Base-by-base conservation (phyloP, 2,329 filamentous ascomycete genomes). In the Neodidymelliopsis sp. region DNA sequence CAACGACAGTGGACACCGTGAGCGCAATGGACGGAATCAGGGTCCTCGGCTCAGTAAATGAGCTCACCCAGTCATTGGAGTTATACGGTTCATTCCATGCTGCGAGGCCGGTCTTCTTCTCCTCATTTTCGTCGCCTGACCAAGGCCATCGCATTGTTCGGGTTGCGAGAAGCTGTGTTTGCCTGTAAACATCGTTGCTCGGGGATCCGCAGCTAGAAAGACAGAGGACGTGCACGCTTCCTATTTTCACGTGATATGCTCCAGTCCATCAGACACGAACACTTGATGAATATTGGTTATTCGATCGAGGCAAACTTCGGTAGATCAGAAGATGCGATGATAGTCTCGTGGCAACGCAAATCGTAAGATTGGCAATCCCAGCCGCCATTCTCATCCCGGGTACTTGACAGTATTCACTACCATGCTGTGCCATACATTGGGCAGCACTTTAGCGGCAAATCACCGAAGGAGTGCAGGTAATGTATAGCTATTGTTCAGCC, bases 21-120 rank as follows among this genome's bases (percentile, higher is more conserved):
- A 84, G 77, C 18, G 84, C 68, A 23, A 82, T 60, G 2, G 82
- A 81, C 18, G 79, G 77, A 37, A 82, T 72, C 70, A 84, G 75
- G 53, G 78, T 82, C 56, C 76, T 74, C 6, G 82, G 81, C 54
- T 83, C 79, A 40, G 74, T 78, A 67, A 81, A 82, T 50, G 81
- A 79, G 22, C 75, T 83, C 25, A 76, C 63, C 82, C 83, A 85
- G 67, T 65, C 57, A 28, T 53, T 51, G 42, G 73, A 71, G 63
- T 62, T 75, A 56, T 63, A 64, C 44, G 38, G 57, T 58, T 65
- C 67, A 57, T 60, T 67, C 75, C 65, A 81, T 74, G 53, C 79
- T 29, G 53, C 45, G 76, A 75, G 81, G 24, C 48, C 39, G 20
- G 43, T 49, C 50, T 42, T 67, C 59, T 60, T 59, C 52, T 60